phyloP scores from a whole-genome alignment of 176 grass and related monocot species.

The Juncus effusus region DNA sequence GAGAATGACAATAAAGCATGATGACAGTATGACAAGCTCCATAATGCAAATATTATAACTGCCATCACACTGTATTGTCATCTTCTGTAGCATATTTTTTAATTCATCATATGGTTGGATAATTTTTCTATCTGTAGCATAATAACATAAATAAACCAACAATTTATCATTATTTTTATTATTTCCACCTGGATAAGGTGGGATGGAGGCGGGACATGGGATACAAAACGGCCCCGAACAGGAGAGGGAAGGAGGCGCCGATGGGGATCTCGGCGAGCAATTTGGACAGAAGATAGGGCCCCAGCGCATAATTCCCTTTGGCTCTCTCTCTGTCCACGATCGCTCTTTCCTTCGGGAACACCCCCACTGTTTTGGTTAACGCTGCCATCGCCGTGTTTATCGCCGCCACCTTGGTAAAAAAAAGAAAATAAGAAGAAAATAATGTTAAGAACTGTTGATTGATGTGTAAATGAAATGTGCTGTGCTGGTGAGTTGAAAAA shows the following conservation, averaged over 20 bases:
- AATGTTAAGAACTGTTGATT: conserved; percentile 19
- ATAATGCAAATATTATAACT: no score
- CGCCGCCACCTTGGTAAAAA: conserved; percentile 59
- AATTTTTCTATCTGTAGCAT: not conserved
- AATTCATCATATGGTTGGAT: no score
- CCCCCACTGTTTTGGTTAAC: conserved; percentile 85
- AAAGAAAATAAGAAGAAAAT: not conserved
- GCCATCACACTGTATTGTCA: no score
- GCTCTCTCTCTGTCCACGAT: conserved; percentile 90
- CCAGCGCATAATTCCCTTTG: conserved; percentile 76
- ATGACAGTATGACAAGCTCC: no score
- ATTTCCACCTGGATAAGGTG: conserved; percentile 59
- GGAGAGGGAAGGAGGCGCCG: conserved; percentile 80
- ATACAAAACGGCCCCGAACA: conserved; percentile 93
- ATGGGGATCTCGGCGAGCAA: conserved; percentile 83
- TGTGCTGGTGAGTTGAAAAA: no score
- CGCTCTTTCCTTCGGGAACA: conserved; percentile 91
- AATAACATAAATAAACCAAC: not conserved
- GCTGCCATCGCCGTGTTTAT: conserved; percentile 99
- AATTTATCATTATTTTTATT: not conserved
- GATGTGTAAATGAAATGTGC: no score
- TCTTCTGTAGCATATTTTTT: no score
- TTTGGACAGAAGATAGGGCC: conserved; percentile 94
- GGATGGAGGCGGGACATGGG: conserved; percentile 94
- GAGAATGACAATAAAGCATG: no score